Evolutionary conservation across 192 early-diverging fungal species (phyloP).

Genomic region (Pilaira anomala): DNA sequence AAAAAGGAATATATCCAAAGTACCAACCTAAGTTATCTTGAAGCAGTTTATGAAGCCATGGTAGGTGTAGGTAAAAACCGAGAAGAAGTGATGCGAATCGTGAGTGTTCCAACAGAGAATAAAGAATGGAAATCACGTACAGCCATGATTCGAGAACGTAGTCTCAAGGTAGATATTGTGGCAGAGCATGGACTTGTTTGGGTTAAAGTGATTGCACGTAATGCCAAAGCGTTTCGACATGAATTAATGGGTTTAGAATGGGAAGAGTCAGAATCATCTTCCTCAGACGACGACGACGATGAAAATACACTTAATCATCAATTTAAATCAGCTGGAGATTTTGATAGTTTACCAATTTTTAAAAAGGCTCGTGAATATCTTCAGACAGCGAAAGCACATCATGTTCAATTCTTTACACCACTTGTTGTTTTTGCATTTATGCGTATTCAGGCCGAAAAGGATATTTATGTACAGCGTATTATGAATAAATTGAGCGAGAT

Average conservation of each 20-base stretch:
- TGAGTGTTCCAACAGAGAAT: conserved; percentile 15
- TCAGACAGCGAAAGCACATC: conserved; percentile 25
- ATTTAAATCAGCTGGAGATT: conserved; percentile 8
- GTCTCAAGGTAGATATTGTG: conserved; percentile 46
- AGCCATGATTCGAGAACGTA: conserved; percentile 13
- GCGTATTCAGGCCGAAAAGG: conserved; percentile 22
- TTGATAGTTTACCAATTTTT: conserved; percentile 27
- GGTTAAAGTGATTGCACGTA: conserved; percentile 51
- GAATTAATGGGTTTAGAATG: conserved; percentile 47
- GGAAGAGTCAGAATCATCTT: too few species aligned
- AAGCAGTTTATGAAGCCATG: conserved; percentile 35
- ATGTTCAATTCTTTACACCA: conserved; percentile 29
- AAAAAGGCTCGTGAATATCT: conserved; percentile 28
- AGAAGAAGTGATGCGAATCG: conserved; percentile 13
- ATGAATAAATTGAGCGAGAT: conserved; percentile 21
- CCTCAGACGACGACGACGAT: conserved; percentile 34
- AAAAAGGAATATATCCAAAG: conserved; percentile 31
- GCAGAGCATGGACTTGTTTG: conserved; percentile 47
- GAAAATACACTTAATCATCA: conserved; percentile 20
- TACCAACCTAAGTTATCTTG: conserved; percentile 33
- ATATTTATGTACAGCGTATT: conserved; percentile 30
- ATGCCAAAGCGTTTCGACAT: conserved; percentile 42
- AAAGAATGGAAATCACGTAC: conserved; percentile 15
- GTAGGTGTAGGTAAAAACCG: not conserved
- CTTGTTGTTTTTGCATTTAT: conserved; percentile 38